Evolutionary conservation across 768 basidiomycete species (phyloP), one percentile per base, ranked within the genome.

Genomic region (Gymnopilus dilepis): DNA sequence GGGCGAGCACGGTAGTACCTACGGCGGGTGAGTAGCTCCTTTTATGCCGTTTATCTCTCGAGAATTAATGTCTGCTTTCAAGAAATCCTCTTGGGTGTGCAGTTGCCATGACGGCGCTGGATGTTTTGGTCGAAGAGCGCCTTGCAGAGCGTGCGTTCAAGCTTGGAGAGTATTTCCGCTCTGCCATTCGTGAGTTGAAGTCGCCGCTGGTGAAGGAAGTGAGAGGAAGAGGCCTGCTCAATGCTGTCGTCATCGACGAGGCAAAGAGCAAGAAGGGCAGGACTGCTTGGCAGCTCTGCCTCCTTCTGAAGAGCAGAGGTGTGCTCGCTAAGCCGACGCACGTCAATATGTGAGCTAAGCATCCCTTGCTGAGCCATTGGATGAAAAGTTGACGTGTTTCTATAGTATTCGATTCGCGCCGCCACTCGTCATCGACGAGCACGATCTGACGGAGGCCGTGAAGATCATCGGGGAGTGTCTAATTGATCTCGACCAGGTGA

Each of bases 321-420:
- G 85, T 98, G 58, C 78, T 99, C 64, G 97, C 96, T 28, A 99
- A 99, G 82, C 96, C 97, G 12, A 98, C 97, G 0, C 95, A 97
- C 70, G 85, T 89, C 26, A 97, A 97, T 75, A 94, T 93, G 94
- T 96, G 68, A 68, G 94, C 81, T 22, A 13, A 17, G 41, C 13
- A 26, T 30, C 41, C 4, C 21, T 58, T 57, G 3, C 12, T 52
- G 11, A n/a, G n/a, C n/a, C 28, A 40, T 22, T 15, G 48, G 53
- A 4, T 11, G n/a, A 41, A 37, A 42, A 13, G 56, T 40, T 43
- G 34, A 42, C 64, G 17, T 7, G 21, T 24, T 8, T 43, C 31
- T 48, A 51, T 68, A 98, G 95, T 56, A 92, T 99, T 67, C 95
- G 97, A 31, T 97, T 99, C 73, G 94, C 97, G 2, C 97, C 97